These are phyloP conservation scores for Suillus cothurnatus DNA, from an alignment of 768 basidiomycete genomes.

Conservation along the genomic window DNA sequence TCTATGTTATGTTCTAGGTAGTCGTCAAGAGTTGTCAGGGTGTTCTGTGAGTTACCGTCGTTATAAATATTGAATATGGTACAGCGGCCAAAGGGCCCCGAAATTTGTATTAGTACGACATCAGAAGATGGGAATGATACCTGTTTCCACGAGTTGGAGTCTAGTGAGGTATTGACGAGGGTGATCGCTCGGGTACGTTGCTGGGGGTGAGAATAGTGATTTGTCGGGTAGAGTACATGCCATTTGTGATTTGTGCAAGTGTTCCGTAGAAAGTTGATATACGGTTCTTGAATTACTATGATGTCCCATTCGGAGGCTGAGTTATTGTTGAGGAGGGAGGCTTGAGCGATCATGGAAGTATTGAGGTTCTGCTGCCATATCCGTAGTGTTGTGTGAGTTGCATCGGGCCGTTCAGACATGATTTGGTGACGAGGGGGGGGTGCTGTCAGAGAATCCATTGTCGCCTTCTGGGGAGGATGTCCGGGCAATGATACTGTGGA, in stretches of 20 bases:
- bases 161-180: not conserved
- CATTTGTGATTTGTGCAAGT: not conserved
- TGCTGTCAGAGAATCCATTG: too few relatives aligned
- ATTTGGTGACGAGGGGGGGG: too few relatives aligned
- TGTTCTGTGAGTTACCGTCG: too few relatives aligned
- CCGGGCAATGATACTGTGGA: too few relatives aligned
- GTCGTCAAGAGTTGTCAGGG: too few relatives aligned
- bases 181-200: not conserved
- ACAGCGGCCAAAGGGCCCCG: too few relatives aligned
- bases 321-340: not conserved
- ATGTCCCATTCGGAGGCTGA: not conserved
- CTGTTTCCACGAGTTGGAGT: not conserved
- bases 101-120: not conserved
- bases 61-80: too few relatives aligned
- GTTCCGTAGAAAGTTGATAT: not conserved
- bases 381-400: not conserved
- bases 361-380: not conserved
- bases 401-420: not conserved
- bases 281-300: not conserved
- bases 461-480: too few relatives aligned
- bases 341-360: not conserved
- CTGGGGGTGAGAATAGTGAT: not conserved
- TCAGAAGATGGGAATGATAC: not conserved
- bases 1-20: too few relatives aligned
- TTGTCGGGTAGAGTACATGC: accelerated